Conservation (phyloP, 73 alveolate species). For the Uronychia setigera region DNA sequence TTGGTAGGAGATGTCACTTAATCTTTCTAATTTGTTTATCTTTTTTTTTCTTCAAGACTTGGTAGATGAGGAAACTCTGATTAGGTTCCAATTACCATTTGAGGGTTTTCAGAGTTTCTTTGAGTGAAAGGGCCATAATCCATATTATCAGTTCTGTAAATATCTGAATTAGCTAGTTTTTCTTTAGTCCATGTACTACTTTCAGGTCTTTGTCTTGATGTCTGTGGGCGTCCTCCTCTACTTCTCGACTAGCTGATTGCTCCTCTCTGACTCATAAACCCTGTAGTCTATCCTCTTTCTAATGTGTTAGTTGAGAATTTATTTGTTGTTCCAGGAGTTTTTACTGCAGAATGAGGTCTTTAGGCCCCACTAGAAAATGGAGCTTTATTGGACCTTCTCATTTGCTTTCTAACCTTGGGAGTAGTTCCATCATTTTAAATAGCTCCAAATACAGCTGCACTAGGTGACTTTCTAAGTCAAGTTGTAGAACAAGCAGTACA, state of each 20-base stretch:
- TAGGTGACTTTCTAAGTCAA: neutral
- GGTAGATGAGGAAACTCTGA: neutral
- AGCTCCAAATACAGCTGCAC: neutral
- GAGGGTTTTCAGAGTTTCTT: too few species aligned
- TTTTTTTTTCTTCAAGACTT: neutral
- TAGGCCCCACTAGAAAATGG: neutral
- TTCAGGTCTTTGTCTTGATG: neutral
- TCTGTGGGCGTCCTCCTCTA: neutral
- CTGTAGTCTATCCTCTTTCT: neutral
- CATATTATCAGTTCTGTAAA: too few species aligned
- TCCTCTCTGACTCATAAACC: neutral
- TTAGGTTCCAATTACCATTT: too few species aligned
- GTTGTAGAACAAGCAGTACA: constrained; percentile 50
- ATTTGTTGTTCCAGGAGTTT: neutral
- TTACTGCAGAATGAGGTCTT: neutral
- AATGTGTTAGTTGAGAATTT: neutral
- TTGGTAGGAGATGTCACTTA: constrained; percentile 13
- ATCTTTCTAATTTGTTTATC: too few species aligned
- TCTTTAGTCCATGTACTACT: too few species aligned
- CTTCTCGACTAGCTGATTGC: neutral
- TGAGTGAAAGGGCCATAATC: too few species aligned
- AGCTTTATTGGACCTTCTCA: neutral
- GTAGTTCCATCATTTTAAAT: neutral
- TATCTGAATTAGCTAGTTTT: too few species aligned
- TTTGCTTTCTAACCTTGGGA: neutral